Percentiles rank a stretch among this genome's conserved stretches.
Evolutionary conservation across 768 basidiomycete genomes (phyloP).

Genomic region (Baorangia bicolor): DNA sequence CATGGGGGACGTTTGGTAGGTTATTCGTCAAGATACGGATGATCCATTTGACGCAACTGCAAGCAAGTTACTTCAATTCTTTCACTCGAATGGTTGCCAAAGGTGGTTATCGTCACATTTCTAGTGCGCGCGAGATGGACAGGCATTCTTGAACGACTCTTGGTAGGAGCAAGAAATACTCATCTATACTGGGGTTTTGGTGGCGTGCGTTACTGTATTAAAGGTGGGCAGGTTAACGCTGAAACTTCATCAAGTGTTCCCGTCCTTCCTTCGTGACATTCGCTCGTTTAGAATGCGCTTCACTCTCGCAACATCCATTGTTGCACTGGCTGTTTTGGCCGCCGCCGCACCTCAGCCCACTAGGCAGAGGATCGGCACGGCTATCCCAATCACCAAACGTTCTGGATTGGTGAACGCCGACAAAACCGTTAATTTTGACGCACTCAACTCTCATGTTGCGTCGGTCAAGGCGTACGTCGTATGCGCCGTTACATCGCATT

Average conservation of each 20-base stretch:
- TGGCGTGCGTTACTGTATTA: neutral
- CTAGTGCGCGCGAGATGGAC: neutral
- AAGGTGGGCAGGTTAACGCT: neutral
- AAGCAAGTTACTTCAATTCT: neutral
- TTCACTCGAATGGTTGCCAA: neutral
- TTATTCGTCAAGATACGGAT: neutral
- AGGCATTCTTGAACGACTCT: neutral
- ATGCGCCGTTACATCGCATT: neutral
- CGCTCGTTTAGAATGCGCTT: slow-evolving; percentile 7
- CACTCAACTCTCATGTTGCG: slow-evolving; percentile 8
- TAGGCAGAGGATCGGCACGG: neutral
- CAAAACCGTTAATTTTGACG: slow-evolving; percentile 1
- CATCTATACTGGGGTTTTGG: no score
- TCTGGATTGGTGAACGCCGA: slow-evolving; percentile 6
- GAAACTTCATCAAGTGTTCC: neutral
- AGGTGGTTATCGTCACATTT: neutral
- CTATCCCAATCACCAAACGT: slow-evolving; percentile 11
- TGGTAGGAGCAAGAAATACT: neutral
- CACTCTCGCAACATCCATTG: neutral
- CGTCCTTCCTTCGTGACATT: neutral
- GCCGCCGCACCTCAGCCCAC: slow-evolving; percentile 8
- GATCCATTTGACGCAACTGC: neutral
- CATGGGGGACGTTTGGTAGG: neutral
- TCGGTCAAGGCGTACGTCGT: slow-evolving; percentile 9
- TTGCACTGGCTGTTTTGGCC: slow-evolving; percentile 2